Base-by-base conservation (phyloP, 2,329 filamentous ascomycete genomes). In the Neonectria magnoliae region DNA sequence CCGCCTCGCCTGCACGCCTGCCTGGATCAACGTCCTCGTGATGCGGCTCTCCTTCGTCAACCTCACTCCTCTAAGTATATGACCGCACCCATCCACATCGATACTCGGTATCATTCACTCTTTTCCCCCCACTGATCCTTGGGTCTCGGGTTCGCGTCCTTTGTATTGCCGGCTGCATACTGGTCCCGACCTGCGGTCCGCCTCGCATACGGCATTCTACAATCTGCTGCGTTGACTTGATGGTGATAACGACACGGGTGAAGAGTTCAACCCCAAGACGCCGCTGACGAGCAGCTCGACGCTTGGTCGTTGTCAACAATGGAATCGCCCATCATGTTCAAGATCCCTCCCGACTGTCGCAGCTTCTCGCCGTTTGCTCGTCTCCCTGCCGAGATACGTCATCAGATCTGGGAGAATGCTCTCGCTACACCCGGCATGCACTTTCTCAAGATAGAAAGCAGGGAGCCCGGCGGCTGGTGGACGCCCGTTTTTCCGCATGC, bases 361-460 rank as follows among this genome's bases (percentile, higher is more conserved):
- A 69, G 56, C 27, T 80, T 80, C 60, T 52, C 67, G 3, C 72
- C 69, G 4, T 80, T 80, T 58, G 33, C 68, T 14, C 71, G 65
- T n/a, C 65, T 80, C n/a, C 78, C 78, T 1, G 62, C 74, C 3
- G 78, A 80, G 58, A 71, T 80, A 9, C 78, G 78, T 31, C 70
- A 75, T 29, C 72, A 76, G 41, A 78, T 80, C 57, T 80, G 79
- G 78, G 73, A 73, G 42, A 50, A 56, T 20, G 73, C 74, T 22
- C 62, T 80, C 10, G 64, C 71, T 2, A 70, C 75, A 10, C 77
- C 78, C 1, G 79, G 78, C 27, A 75, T 80, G 69, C 75, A 79
- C 44, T 80, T 79, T 44, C 68, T 80, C 60, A 75, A 72, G 57
- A 67, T 79, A 7, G 61, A 75, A 13, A 67, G 68, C 7, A 55